These are phyloP conservation scores for Fusarium brevicatenulatum DNA, from an alignment of 2,329 filamentous ascomycete species.

Conservation along the genomic window DNA sequence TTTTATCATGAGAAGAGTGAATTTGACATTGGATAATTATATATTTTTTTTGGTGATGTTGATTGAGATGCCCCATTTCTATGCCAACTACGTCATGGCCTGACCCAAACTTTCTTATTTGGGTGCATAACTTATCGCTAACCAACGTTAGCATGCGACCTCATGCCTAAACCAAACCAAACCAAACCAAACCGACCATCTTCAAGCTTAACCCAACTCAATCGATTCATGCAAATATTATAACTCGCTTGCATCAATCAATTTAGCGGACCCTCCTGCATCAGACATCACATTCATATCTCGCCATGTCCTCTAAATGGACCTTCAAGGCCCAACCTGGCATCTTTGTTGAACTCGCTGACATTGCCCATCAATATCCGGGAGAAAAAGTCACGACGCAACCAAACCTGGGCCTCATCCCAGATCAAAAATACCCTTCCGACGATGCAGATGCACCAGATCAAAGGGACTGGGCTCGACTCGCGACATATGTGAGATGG, in stretches of 20 bases:
- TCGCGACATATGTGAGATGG: slow-evolving; percentile 57
- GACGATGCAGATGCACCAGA: slow-evolving; percentile 45
- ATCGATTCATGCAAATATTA: neutral
- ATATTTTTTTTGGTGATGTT: neutral
- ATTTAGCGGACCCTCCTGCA: neutral
- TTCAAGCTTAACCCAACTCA: neutral
- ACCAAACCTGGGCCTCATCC: slow-evolving; percentile 64
- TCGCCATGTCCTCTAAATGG: slow-evolving; percentile 36
- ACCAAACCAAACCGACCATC: neutral
- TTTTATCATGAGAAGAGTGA: neutral
- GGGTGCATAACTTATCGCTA: neutral
- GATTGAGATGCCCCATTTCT: slow-evolving; percentile 11
- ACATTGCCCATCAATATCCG: slow-evolving; percentile 43
- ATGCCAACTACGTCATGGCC: slow-evolving; percentile 34
- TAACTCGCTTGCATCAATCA: neutral
- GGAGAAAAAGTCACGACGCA: slow-evolving; percentile 52
- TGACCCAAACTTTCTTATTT: neutral
- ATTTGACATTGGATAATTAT: neutral
- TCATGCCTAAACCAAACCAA: slow-evolving; percentile 1
- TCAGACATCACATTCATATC: neutral
- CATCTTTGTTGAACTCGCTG: slow-evolving; percentile 57
- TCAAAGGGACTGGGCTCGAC: slow-evolving; percentile 63
- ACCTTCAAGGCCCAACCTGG: slow-evolving; percentile 40
- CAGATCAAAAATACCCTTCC: slow-evolving; percentile 57
- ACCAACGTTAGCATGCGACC: neutral